Evolutionary conservation across 257 asterid genomes (phyloP), one percentile per base, ranked within the genome.

Genomic region (Petunia secreta): DNA sequence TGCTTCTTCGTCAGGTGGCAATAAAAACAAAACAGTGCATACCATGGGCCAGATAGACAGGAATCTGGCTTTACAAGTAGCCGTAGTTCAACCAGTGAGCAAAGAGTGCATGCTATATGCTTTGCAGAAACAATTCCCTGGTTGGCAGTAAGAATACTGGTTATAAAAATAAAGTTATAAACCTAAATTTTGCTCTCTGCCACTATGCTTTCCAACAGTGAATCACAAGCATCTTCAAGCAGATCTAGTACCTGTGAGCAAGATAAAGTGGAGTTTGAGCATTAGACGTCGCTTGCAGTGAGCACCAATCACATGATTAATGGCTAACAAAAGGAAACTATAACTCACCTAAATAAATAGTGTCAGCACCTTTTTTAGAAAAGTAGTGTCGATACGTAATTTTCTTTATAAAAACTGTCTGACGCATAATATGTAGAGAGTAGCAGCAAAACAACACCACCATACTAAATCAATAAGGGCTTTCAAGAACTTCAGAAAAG

Each of bases 171-270:
- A 71, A 1, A 34, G 8, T 84, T 80, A 83, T 15, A 82, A 81
- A 84, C 63, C 82, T 63, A 63, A 73, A 62, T 82, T 52, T 10
- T 74, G 83, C 75, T 87, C 79, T 82, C 83, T 14, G 82, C 87
- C 63, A 87, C 77, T 83, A 87, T 84, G 77, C 84, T 87, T 16
- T 86, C 93, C 85, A 96, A 58, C 16, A 96, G 90, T 1, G 98
- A 89, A 46, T 88, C 94, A 15, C 99, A 96, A 1, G 92, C 97
- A 77, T 96, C 99, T 80, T 96, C 97, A 1, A 96, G 97, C 74
- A 96, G 76, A 88, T 96, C 98, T 71, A 96, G 77, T 62, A 96
- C 99, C 99, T 95, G 91, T 71, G 76, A 64, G 66, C n/a, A 48
- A 59, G 57, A 79, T 4, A 15, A 10, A 8, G 44, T 59, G 34